A percentile compares a stretch with the other conserved stretches of the same genome.
Evolutionary conservation across 73 alveolate species (phyloP).

Genomic region (Paramecium caudatum): DNA sequence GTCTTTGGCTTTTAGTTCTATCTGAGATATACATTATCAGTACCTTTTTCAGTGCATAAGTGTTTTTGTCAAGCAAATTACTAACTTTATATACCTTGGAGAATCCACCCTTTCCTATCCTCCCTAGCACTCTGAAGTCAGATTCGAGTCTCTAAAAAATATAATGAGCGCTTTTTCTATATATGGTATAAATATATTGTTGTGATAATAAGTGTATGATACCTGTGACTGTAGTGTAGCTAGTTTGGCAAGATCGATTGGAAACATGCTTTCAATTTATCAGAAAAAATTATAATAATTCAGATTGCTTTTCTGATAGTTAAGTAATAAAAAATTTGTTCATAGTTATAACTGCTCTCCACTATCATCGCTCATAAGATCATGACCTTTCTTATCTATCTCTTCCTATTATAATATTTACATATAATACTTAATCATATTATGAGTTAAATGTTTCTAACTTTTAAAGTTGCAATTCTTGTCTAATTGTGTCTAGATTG

Average conservation of each 20-base stretch:
- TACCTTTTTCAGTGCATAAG: conserved; percentile 71
- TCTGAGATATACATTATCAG: background rate
- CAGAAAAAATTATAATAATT: conserved; percentile 35
- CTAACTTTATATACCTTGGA: conserved; percentile 73
- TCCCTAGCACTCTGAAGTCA: conserved; percentile 78
- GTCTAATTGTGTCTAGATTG: conserved; percentile 55
- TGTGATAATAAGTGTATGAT: conserved; percentile 1
- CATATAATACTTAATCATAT: conserved; percentile 34
- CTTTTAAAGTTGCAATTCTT: conserved; percentile 12
- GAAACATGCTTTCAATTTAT: conserved; percentile 29
- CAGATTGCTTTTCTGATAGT: background rate
- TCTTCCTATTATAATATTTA: background rate
- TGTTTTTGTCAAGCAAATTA: conserved; percentile 68
- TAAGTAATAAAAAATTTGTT: background rate
- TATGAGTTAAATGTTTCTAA: conserved; percentile 55
- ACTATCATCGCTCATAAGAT: conserved; percentile 66
- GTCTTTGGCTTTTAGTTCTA: conserved; percentile 38
- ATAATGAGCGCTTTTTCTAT: too few relatives aligned
- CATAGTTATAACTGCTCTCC: background rate
- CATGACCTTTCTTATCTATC: conserved; percentile 54
- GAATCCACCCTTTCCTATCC: conserved; percentile 79
- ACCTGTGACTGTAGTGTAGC: conserved; percentile 62
- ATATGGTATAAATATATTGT: too few relatives aligned
- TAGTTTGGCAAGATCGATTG: conserved; percentile 63
- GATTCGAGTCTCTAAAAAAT: conserved; percentile 69